Percentiles rank a stretch among this genome's conserved stretches.
phyloP scores from a whole-genome alignment of 306 rosid genomes.

The Citrullus colocynthis region DNA sequence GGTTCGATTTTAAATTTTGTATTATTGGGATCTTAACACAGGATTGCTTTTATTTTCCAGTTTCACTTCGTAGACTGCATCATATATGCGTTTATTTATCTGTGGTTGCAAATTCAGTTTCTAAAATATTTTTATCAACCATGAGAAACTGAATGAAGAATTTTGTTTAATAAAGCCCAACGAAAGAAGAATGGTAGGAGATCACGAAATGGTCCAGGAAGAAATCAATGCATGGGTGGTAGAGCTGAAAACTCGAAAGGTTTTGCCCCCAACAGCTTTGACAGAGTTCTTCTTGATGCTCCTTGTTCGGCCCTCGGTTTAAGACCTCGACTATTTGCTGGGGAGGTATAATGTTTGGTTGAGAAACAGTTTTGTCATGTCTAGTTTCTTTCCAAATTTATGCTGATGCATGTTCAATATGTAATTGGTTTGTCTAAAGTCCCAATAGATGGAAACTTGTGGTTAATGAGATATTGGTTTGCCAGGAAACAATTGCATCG shows the following conservation, averaged over 20 bases:
- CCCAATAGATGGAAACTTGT: not conserved
- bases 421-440: not conserved
- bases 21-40: too few relatives aligned
- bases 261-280: slow-evolving; percentile 76
- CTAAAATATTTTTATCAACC: slow-evolving; percentile 26
- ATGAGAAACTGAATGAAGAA: slow-evolving; percentile 29
- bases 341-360: slow-evolving; percentile 37
- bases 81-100: not conserved
- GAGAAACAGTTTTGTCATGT: not conserved
- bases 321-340: slow-evolving; percentile 85
- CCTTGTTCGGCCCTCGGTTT: slow-evolving; percentile 97
- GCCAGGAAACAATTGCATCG: slow-evolving; percentile 67
- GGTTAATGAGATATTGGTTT: slow-evolving; percentile 11
- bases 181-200: slow-evolving; percentile 51
- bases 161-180: slow-evolving; percentile 61
- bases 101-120: not conserved
- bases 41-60: not conserved
- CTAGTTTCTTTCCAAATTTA: not conserved
- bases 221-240: slow-evolving; percentile 65
- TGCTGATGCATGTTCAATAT: not conserved
- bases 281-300: slow-evolving; percentile 95
- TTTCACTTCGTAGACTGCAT: not conserved
- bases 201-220: slow-evolving; percentile 74
- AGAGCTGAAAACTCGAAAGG: slow-evolving; percentile 72
- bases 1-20: too few relatives aligned